These are phyloP conservation scores for Sporobolomyces roseus DNA, from an alignment of 768 basidiomycete species.

Conservation along the genomic window DNA sequence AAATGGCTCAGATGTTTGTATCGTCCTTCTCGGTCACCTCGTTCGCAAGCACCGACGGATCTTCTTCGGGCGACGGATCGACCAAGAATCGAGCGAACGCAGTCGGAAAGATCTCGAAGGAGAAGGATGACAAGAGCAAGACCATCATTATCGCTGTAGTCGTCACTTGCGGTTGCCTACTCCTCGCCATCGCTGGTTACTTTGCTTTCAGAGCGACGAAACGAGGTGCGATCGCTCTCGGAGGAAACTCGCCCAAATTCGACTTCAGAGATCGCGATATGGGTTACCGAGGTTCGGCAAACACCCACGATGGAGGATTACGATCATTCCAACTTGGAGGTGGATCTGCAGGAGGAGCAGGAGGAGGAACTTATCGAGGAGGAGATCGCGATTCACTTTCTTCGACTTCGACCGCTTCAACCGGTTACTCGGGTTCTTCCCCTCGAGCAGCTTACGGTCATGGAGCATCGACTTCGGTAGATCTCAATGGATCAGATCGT, in stretches of 20 bases:
- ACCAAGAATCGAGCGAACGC: not conserved
- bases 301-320: not conserved
- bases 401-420: slow-evolving; percentile 26
- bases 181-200: slow-evolving; percentile 42
- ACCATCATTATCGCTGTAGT: slow-evolving; percentile 45
- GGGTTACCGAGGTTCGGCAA: slow-evolving; percentile 6
- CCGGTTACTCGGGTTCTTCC: not conserved
- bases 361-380: not conserved
- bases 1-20: slow-evolving; percentile 38
- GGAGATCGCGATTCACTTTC: slow-evolving; percentile 20
- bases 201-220: slow-evolving; percentile 42
- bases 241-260: slow-evolving; percentile 3
- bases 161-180: slow-evolving; percentile 40
- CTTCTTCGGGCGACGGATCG: slow-evolving; percentile 6
- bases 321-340: slow-evolving; percentile 34
- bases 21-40: slow-evolving; percentile 29
- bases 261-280: slow-evolving; percentile 8
- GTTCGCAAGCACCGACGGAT: slow-evolving; percentile 20
- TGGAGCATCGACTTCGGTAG: not conserved
- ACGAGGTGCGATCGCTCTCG: slow-evolving; percentile 26
- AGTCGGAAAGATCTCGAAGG: not conserved
- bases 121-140: slow-evolving; percentile 36
- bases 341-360: too few relatives aligned
- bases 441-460: not conserved
- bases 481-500: slow-evolving; percentile 15